Percentiles rank a stretch among this genome's conserved stretches.
Evolutionary conservation across 1,139 yeast genomes (phyloP).

Genomic region (Magnusiomyces clavatus): DNA sequence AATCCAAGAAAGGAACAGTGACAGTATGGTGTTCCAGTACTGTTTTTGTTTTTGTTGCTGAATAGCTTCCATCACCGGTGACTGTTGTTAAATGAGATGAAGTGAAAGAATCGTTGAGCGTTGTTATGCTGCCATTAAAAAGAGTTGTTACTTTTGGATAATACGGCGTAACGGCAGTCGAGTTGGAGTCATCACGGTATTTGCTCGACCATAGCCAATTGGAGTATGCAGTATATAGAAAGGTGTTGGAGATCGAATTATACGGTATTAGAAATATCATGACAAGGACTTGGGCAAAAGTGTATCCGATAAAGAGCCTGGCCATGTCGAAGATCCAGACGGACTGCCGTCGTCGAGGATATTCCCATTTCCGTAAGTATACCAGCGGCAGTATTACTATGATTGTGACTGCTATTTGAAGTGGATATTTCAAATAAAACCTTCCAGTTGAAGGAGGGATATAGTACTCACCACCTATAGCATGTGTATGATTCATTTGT

Average conservation of each 20-base stretch:
- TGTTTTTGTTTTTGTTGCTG: neutral
- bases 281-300: constrained; percentile 11
- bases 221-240: neutral
- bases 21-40: neutral
- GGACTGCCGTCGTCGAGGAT: constrained; percentile 11
- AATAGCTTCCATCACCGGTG: neutral
- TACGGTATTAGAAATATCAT: constrained; percentile 10
- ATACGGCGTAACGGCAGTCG: neutral
- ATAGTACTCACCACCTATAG: too few relatives aligned
- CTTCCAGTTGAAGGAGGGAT: too few relatives aligned
- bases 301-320: constrained; percentile 11
- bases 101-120: neutral
- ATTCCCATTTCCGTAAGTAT: constrained; percentile 12
- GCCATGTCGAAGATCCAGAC: constrained; percentile 14
- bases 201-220: neutral
- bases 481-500: too few relatives aligned
- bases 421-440: neutral
- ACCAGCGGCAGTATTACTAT: constrained; percentile 10
- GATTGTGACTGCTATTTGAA: constrained; percentile 8
- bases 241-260: neutral
- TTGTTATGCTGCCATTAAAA: neutral
- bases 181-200: neutral
- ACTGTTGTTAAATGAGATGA: too few relatives aligned
- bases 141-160: neutral
- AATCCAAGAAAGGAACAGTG: neutral